Conservation (phyloP, 2,329 filamentous ascomycete genomes). For the Xylariaceae sp. region DNA sequence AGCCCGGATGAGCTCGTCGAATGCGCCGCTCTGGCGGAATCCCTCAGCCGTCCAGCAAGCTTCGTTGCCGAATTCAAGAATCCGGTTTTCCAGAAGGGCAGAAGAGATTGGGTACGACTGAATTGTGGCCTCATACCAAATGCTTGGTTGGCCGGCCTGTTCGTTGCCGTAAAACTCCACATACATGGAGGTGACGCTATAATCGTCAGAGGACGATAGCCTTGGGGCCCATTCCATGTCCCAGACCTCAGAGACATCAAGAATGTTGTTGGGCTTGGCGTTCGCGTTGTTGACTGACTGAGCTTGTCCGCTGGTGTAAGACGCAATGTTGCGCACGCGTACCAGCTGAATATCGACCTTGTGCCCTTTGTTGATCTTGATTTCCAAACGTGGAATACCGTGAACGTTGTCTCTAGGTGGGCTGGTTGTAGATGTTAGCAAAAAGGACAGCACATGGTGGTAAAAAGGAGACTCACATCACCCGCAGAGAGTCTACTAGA, state of each 20-base stretch:
- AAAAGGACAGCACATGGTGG: no score
- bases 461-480: slow-evolving; percentile 17
- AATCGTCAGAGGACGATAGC: neutral
- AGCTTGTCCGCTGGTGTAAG: slow-evolving; percentile 5
- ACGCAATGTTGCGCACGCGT: slow-evolving; percentile 17
- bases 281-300: neutral
- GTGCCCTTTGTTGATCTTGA: slow-evolving; percentile 14
- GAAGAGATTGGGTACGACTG: neutral
- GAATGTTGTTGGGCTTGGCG: slow-evolving; percentile 1
- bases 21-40: neutral
- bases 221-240: slow-evolving; percentile 13
- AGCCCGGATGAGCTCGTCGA: slow-evolving; percentile 11
- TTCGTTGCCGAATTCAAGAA: neutral
- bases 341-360: slow-evolving; percentile 12
- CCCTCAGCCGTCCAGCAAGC: neutral
- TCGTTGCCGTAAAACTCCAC: slow-evolving; percentile 1
- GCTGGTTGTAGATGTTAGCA: no score
- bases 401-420: no score
- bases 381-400: slow-evolving; percentile 7
- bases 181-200: slow-evolving; percentile 5
- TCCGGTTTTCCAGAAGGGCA: neutral
- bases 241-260: slow-evolving; percentile 22
- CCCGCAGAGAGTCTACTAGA: slow-evolving; percentile 14
- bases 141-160: slow-evolving; percentile 6
- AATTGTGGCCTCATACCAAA: neutral